Evolutionary conservation across 1,284 basidiomycete genomes (phyloP).

Genomic region (Melampsora larici-populina): DNA sequence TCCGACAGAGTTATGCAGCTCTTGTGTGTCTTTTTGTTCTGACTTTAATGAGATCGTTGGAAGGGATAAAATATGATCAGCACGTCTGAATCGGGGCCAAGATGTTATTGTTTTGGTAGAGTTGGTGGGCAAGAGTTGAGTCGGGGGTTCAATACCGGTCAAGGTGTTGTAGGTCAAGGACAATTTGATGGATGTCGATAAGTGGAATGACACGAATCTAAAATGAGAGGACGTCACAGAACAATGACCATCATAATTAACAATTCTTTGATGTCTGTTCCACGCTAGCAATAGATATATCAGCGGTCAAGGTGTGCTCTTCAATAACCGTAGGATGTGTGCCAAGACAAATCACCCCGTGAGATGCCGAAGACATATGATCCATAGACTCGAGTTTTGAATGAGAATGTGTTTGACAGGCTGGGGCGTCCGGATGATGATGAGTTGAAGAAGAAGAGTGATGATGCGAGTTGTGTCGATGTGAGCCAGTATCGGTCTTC

Average conservation of each 20-base stretch:
- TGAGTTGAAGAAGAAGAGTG: constrained; percentile 64
- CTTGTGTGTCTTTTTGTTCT: constrained; percentile 37
- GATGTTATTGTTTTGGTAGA: not conserved
- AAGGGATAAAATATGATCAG: not conserved
- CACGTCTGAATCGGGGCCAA: not conserved
- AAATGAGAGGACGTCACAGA: not conserved
- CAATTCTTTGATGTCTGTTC: not conserved
- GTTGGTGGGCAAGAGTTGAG: not conserved
- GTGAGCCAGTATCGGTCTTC: too few species aligned
- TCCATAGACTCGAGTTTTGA: not conserved
- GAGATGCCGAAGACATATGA: not conserved
- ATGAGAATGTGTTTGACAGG: not conserved
- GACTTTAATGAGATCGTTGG: not conserved
- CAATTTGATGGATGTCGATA: not conserved
- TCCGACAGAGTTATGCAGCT: not conserved
- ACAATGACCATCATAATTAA: not conserved
- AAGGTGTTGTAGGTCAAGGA: not conserved
- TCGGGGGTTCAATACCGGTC: not conserved
- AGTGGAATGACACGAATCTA: constrained; percentile 7
- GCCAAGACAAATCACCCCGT: not conserved
- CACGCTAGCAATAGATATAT: not conserved
- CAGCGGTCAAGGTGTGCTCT: not conserved
- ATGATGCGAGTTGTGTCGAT: constrained; percentile 42
- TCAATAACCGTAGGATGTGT: constrained; percentile 18
- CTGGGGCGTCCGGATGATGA: constrained; percentile 56